These are phyloP conservation scores for Microdochium trichocladiopsis DNA, from an alignment of 2,329 filamentous ascomycete species.

Conservation along the genomic window DNA sequence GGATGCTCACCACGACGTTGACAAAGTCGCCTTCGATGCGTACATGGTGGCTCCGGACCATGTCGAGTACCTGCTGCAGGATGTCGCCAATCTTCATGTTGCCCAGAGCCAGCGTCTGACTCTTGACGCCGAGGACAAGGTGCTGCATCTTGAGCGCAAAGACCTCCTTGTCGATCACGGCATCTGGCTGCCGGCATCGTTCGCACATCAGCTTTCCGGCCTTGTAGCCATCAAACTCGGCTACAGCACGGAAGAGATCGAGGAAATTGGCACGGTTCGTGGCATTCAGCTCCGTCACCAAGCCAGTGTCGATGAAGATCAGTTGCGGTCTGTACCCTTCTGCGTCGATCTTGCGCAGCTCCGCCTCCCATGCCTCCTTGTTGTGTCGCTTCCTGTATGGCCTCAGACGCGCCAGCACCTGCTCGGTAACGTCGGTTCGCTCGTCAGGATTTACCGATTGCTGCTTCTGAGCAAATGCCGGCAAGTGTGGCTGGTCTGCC, in stretches of 20 bases:
- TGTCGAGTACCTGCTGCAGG: conserved; percentile 77
- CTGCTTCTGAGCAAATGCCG: conserved; percentile 10
- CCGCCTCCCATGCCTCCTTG: conserved; percentile 62
- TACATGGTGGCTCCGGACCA: conserved; percentile 91
- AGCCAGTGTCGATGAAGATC: conserved; percentile 93
- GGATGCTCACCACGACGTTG: conserved; percentile 92
- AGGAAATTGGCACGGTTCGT: conserved; percentile 86
- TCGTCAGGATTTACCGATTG: conserved; percentile 13
- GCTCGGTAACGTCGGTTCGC: conserved; percentile 70
- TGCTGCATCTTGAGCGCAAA: conserved; percentile 98
- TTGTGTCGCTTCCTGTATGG: conserved; percentile 61
- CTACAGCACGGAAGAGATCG: conserved; percentile 90
- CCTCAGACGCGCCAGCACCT: conserved; percentile 72
- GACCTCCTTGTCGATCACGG: conserved; percentile 80
- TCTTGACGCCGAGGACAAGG: conserved; percentile 85
- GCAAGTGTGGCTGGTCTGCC: conserved; percentile 62
- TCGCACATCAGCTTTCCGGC: conserved; percentile 95
- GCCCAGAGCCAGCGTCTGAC: conserved; percentile 80
- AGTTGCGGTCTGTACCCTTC: conserved; percentile 92
- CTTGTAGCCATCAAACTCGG: conserved; percentile 94
- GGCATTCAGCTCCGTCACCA: conserved; percentile 88
- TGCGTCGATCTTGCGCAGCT: conserved; percentile 68
- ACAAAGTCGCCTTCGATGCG: conserved; percentile 95
- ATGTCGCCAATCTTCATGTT: conserved; percentile 97
- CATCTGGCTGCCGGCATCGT: conserved; percentile 84